Evolutionary conservation across 352 stramenopile species (phyloP).

Genomic region (Pythium oligandrum): DNA sequence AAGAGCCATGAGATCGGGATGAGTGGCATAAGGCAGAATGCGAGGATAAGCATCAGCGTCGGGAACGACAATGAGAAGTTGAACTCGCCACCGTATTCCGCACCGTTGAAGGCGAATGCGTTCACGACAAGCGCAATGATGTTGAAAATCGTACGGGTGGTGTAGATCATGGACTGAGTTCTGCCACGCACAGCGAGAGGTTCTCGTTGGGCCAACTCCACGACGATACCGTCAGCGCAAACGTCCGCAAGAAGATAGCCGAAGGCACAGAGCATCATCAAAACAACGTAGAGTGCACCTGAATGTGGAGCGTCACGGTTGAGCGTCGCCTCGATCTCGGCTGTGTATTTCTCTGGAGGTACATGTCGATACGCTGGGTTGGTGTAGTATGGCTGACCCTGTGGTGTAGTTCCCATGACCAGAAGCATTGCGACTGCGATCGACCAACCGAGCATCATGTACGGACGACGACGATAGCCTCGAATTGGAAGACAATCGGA

Average conservation of each 20-base stretch:
- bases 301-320: conserved; percentile 27
- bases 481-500: conserved; percentile 49
- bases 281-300: conserved; percentile 51
- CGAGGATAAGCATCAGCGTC: conserved; percentile 10
- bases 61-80: conserved; percentile 48
- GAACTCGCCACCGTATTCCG: conserved; percentile 50
- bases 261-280: conserved; percentile 66
- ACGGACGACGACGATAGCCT: conserved; percentile 55
- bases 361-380: conserved; percentile 18
- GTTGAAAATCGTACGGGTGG: conserved; percentile 24
- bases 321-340: conserved; percentile 20
- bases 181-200: conserved; percentile 31
- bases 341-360: conserved; percentile 18
- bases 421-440: conserved; percentile 42
- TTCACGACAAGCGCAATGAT: conserved; percentile 33
- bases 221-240: conserved; percentile 44
- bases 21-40: conserved; percentile 10
- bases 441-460: conserved; percentile 55
- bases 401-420: conserved; percentile 33
- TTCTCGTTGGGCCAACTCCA: conserved; percentile 42
- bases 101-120: conserved; percentile 51
- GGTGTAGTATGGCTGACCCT: conserved; percentile 43
- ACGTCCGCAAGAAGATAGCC: conserved; percentile 81
- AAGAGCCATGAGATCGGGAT: conserved; percentile 10
- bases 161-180: conserved; percentile 44